These are phyloP conservation scores for Xylariaceae sp. DNA, from an alignment of 2,329 filamentous ascomycete genomes.

Conservation along the genomic window DNA sequence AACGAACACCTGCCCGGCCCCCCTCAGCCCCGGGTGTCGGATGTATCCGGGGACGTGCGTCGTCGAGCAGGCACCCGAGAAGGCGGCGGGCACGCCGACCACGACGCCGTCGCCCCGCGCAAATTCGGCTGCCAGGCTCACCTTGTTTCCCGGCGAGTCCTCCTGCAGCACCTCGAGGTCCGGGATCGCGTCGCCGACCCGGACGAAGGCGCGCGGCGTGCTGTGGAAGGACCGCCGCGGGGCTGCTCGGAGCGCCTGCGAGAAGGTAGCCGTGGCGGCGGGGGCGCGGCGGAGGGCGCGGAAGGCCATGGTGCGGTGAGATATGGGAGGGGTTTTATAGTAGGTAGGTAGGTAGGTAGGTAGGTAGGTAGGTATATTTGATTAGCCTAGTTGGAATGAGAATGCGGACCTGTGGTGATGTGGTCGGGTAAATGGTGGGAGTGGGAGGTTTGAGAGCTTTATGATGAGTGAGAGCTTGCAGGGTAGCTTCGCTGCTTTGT, in stretches of 20 bases:
- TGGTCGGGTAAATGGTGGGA: no score
- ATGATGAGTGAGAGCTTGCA: no score
- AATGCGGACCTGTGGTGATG: no score
- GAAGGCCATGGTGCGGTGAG: conserved; percentile 29
- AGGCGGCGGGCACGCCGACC: conserved; percentile 82
- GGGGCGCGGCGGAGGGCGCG: conserved; percentile 28
- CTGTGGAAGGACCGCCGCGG: conserved; percentile 61
- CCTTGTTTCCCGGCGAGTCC: conserved; percentile 86
- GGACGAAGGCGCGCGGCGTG: conserved; percentile 65
- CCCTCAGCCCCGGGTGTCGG: conserved; percentile 74
- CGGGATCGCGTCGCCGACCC: conserved; percentile 79
- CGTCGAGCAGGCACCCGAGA: conserved; percentile 61
- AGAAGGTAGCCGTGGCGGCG: conserved; percentile 29
- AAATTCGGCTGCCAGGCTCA: conserved; percentile 82
- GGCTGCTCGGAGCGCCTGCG: conserved; percentile 34
- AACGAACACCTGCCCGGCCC: conserved; percentile 84
- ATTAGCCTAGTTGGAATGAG: no score
- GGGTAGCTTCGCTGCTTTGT: no score
- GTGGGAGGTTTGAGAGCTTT: no score
- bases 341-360: no score
- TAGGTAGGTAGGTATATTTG: no score
- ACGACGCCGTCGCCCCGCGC: conserved; percentile 72
- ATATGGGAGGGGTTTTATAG: neutral
- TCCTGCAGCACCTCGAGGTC: conserved; percentile 77
- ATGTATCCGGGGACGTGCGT: conserved; percentile 86